phyloP scores from a whole-genome alignment of 2,329 filamentous ascomycete genomes.

The Verticillium albo-atrum region DNA sequence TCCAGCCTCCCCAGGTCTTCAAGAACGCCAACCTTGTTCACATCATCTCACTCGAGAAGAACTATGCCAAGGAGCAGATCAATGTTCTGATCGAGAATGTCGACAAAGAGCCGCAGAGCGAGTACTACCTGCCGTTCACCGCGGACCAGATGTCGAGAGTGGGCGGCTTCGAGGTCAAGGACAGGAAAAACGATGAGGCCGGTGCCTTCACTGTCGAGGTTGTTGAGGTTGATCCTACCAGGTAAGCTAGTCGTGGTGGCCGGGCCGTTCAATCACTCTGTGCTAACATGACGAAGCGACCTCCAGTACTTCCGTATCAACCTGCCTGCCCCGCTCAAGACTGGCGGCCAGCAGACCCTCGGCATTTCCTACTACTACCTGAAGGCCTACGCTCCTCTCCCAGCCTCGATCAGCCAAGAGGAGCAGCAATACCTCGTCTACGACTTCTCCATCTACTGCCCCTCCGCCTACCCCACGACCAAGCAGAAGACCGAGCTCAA shows the following conservation, averaged over 20 bases:
- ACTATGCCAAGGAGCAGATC: slow-evolving; percentile 82
- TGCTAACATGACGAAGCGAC: slow-evolving; percentile 41
- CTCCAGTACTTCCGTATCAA: slow-evolving; percentile 81
- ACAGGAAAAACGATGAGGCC: slow-evolving; percentile 74
- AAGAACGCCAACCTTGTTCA: slow-evolving; percentile 91
- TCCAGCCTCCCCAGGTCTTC: slow-evolving; percentile 86
- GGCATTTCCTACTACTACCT: slow-evolving; percentile 82
- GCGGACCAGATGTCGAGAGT: slow-evolving; percentile 69
- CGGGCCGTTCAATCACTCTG: slow-evolving; percentile 6
- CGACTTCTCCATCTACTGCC: slow-evolving; percentile 78
- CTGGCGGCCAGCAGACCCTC: slow-evolving; percentile 77
- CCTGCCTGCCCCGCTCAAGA: slow-evolving; percentile 69
- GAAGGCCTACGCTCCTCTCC: slow-evolving; percentile 74
- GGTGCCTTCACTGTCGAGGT: slow-evolving; percentile 65
- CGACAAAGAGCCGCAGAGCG: slow-evolving; percentile 70
- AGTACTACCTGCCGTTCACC: slow-evolving; percentile 90
- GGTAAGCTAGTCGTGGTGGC: slow-evolving; percentile 29
- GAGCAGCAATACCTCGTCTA: slow-evolving; percentile 85
- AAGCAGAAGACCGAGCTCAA: slow-evolving; percentile 99
- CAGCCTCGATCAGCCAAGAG: slow-evolving; percentile 75
- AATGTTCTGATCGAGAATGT: slow-evolving; percentile 94
- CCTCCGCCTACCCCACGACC: slow-evolving; percentile 75
- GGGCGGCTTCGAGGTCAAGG: slow-evolving; percentile 85
- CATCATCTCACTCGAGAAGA: slow-evolving; percentile 88
- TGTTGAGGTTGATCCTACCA: slow-evolving; percentile 60